Percentiles rank a stretch among this genome's conserved stretches.
These are phyloP conservation scores for Omphalotus guepiniiformis DNA, from an alignment of 768 basidiomycete species.

Conservation along the genomic window DNA sequence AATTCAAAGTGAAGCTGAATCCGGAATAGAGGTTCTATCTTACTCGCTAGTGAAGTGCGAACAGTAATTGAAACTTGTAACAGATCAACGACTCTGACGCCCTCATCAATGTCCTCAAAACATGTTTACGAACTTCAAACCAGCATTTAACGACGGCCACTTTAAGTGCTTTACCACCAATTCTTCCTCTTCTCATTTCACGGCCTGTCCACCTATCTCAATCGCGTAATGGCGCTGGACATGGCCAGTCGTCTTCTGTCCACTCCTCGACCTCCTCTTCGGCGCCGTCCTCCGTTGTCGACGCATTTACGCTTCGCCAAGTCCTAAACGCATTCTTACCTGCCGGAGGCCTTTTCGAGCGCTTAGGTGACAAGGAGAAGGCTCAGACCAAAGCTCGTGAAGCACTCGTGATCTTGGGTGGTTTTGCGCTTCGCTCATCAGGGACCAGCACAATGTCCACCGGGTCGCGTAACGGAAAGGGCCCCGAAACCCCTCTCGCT, in stretches of 20 bases:
- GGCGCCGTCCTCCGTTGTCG: conserved; percentile 39
- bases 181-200: conserved; percentile 60
- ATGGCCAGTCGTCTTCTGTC: conserved; percentile 43
- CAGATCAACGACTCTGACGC: conserved; percentile 69
- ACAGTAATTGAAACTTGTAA: conserved; percentile 10
- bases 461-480: conserved; percentile 51
- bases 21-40: conserved; percentile 58
- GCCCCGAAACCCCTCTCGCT: conserved; percentile 61
- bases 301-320: conserved; percentile 60
- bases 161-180: conserved; percentile 60
- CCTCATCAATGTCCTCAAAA: conserved; percentile 64
- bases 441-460: conserved; percentile 38
- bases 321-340: conserved; percentile 67
- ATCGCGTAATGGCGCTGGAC: conserved; percentile 24
- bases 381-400: conserved; percentile 73
- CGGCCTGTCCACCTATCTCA: conserved; percentile 27
- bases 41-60: conserved; percentile 6
- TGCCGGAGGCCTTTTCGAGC: conserved; percentile 73
- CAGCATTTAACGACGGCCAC: conserved; percentile 79
- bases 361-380: conserved; percentile 78
- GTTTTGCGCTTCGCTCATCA: conserved; percentile 61
- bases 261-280: conserved; percentile 50
- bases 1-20: conserved; percentile 71
- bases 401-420: conserved; percentile 69
- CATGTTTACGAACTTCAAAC: conserved; percentile 76